Base-by-base conservation (phyloP, 768 basidiomycete genomes). In the Suillus bovinus region DNA sequence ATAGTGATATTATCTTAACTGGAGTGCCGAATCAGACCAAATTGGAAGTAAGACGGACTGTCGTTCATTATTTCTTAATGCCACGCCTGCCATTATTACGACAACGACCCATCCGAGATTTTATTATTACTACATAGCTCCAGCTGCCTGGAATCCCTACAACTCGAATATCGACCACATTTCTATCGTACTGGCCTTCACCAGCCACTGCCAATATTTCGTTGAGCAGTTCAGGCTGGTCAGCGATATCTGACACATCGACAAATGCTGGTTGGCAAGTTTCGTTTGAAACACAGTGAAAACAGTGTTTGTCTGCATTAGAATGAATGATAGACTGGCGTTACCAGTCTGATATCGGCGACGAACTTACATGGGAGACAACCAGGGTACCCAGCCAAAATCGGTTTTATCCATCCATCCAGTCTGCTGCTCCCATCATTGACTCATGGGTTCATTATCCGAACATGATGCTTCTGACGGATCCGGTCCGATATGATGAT, bases 401-500 rank as follows among this genome's bases (percentile, higher is more conserved):
- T 2, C 16, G 31, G 4, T 13, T 29, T 22, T 50, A n/a, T 22
- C 14, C 5, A 27, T 16, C 31, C 10, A 0, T 16, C 20, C 61
- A 42, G 60, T 46, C 70, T 62, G 68, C n/a, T 64, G 64, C 27
- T 70, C 70, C 71, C 66, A 72, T 1, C 31, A 41, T 6, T 60
- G 67, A 17, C 55, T 67, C 5, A n/a, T n/a, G 64, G 55, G 3
- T 53, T 57, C 14, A 59, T 27, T 13, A 36, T 10, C 14, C 55
- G 24, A 27, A n/a, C n/a, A n/a, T n/a, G n/a, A n/a, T 53, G 36
- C 24, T 64, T 61, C 39, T 69, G 52, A 9, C 63, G 50, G 20
- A 27, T 56, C 6, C 61, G 52, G 44, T 55, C 41, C 11, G 34
- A 49, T 13, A 13, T 6, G 22, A 46, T 22, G 5, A 2, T 13